Conservation (phyloP, 768 basidiomycete genomes). For the Rhodotorula toruloides region DNA sequence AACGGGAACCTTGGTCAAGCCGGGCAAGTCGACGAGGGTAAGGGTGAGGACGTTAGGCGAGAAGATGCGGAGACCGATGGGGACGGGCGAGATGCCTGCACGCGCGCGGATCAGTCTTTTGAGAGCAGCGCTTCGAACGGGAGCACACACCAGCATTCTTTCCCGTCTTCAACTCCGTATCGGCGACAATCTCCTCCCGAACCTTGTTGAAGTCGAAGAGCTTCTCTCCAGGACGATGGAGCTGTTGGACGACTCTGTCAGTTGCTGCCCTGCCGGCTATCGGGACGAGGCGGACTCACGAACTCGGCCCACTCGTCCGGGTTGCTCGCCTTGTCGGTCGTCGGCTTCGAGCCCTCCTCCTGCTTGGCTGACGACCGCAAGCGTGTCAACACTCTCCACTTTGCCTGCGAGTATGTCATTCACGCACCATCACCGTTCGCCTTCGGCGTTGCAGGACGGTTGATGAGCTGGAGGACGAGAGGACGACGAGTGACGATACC, state of each 20-base stretch:
- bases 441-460: constrained; percentile 59
- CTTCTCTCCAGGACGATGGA: constrained; percentile 83
- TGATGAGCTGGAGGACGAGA: constrained; percentile 90
- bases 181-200: constrained; percentile 87
- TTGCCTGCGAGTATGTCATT: too few species aligned
- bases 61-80: constrained; percentile 95
- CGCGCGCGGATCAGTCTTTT: neutral
- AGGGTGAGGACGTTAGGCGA: constrained; percentile 96
- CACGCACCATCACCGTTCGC: constrained; percentile 17
- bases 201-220: constrained; percentile 98
- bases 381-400: neutral
- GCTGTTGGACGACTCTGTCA: too few species aligned
- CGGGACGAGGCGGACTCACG: constrained; percentile 53
- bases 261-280: too few species aligned
- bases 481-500: constrained; percentile 98
- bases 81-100: constrained; percentile 83
- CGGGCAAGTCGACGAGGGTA: constrained; percentile 94
- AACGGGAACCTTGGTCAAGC: constrained; percentile 57
- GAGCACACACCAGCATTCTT: constrained; percentile 68
- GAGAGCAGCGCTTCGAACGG: neutral
- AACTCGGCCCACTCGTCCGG: constrained; percentile 99
- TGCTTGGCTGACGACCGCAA: neutral
- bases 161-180: constrained; percentile 97
- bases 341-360: constrained; percentile 31
- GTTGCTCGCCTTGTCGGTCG: constrained; percentile 68